Conservation (phyloP, 2,329 filamentous ascomycete species). For the Neonectria magnoliae region DNA sequence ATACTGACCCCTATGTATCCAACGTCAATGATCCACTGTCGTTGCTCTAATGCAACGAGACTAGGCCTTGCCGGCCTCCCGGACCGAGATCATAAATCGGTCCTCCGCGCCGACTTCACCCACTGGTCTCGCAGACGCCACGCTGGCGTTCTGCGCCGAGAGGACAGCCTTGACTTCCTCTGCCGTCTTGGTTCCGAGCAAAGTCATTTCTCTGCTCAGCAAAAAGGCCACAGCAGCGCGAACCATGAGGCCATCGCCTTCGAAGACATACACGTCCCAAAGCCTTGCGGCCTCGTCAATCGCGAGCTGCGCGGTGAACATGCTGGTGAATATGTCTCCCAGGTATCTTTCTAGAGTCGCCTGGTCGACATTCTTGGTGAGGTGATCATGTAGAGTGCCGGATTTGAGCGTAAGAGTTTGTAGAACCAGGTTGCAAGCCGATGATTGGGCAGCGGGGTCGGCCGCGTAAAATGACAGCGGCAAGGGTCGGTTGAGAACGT, state of each 20-base stretch:
- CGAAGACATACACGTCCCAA: slow-evolving; percentile 86
- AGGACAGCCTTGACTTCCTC: slow-evolving; percentile 55
- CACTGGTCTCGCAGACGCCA: slow-evolving; percentile 47
- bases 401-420: slow-evolving; percentile 73
- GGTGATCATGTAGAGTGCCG: slow-evolving; percentile 70
- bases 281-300: slow-evolving; percentile 77
- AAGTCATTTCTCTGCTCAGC: slow-evolving; percentile 60
- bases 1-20: slow-evolving; percentile 20
- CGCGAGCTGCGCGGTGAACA: slow-evolving; percentile 71
- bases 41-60: slow-evolving; percentile 20
- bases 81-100: slow-evolving; percentile 50
- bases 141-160: slow-evolving; percentile 45
- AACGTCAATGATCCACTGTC: slow-evolving; percentile 20
- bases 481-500: slow-evolving; percentile 79
- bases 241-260: slow-evolving; percentile 78
- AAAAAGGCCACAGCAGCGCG: slow-evolving; percentile 77
- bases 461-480: slow-evolving; percentile 79
- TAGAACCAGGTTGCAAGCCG: slow-evolving; percentile 75
- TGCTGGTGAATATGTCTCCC: slow-evolving; percentile 66
- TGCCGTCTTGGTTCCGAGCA: slow-evolving; percentile 58
- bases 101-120: slow-evolving; percentile 60
- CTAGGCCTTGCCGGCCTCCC: slow-evolving; percentile 49
- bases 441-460: slow-evolving; percentile 74
- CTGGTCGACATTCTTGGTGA: slow-evolving; percentile 60
- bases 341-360: slow-evolving; percentile 65